Percentiles rank a stretch among this genome's conserved stretches.
These are phyloP conservation scores for Ceratocystis lukuohia DNA, from an alignment of 2,329 filamentous ascomycete species.

Conservation along the genomic window DNA sequence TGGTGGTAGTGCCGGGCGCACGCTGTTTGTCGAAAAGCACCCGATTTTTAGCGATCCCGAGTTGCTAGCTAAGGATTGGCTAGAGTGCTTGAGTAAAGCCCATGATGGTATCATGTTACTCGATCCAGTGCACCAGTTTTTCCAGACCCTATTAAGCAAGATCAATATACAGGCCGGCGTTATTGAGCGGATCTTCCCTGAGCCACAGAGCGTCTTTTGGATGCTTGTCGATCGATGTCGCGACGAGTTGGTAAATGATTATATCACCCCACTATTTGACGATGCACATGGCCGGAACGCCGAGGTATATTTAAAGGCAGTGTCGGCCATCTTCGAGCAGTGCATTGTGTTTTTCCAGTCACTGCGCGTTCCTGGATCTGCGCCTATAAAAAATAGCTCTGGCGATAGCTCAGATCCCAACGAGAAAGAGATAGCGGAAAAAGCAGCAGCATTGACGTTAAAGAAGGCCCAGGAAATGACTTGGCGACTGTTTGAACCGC, in stretches of 20 bases:
- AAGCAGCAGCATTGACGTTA: neutral
- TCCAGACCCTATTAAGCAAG: conserved; percentile 57
- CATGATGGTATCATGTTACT: conserved; percentile 56
- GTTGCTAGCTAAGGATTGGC: conserved; percentile 51
- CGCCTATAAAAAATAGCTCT: neutral
- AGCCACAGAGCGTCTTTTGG: conserved; percentile 56
- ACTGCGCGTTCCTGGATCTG: conserved; percentile 32
- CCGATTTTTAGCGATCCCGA: conserved; percentile 65
- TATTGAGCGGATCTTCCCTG: conserved; percentile 71
- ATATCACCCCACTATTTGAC: conserved; percentile 72
- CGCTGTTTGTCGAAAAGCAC: conserved; percentile 81
- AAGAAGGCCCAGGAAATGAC: conserved; percentile 54
- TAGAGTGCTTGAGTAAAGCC: conserved; percentile 66
- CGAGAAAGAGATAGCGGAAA: neutral
- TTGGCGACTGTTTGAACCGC: conserved; percentile 68
- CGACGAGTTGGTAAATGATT: conserved; percentile 75
- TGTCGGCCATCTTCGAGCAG: conserved; percentile 81
- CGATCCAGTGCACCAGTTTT: conserved; percentile 69
- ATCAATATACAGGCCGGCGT: conserved; percentile 71
- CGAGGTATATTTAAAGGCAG: conserved; percentile 67
- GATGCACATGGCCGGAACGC: conserved; percentile 67
- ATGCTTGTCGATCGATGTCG: conserved; percentile 69
- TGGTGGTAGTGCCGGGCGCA: conserved; percentile 62
- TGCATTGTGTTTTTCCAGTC: conserved; percentile 62
- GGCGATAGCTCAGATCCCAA: neutral